phyloP scores from a whole-genome alignment of 345 rosid genomes.

The Erucastrum elatum region DNA sequence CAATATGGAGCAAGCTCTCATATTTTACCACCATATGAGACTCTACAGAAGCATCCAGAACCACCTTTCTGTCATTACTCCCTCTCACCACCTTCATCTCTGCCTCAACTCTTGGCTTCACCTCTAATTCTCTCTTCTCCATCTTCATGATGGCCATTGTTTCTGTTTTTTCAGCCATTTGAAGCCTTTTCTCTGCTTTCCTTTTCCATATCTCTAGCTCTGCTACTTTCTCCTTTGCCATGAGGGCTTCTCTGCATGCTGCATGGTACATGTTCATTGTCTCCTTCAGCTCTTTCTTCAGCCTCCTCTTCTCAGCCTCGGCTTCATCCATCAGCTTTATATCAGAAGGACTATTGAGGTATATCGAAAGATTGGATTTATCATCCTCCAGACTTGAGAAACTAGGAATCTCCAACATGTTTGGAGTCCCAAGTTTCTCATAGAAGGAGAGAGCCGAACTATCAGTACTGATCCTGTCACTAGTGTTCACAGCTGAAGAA shows the following conservation, averaged over 20 bases:
- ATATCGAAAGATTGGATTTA: constrained; percentile 14
- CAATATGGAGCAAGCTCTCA: constrained; percentile 44
- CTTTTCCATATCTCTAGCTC: constrained; percentile 55
- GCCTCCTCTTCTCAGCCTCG: constrained; percentile 46
- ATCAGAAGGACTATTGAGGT: constrained; percentile 20
- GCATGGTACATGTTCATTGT: constrained; percentile 64
- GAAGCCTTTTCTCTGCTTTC: constrained; percentile 47
- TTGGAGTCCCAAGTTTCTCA: constrained; percentile 44
- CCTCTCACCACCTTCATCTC: constrained; percentile 34
- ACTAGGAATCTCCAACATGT: constrained; percentile 28
- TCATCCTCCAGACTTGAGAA: constrained; percentile 7
- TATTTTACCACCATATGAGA: constrained; percentile 33
- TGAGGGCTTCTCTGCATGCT: constrained; percentile 69
- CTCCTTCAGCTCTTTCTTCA: constrained; percentile 56
- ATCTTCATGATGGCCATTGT: constrained; percentile 42
- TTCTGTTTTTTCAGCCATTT: constrained; percentile 39
- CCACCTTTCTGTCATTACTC: constrained; percentile 31
- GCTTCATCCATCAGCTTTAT: constrained; percentile 36
- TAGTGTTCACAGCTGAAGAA: not conserved
- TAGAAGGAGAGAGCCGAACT: constrained; percentile 50
- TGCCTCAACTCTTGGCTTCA: constrained; percentile 35
- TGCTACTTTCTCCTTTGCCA: constrained; percentile 54
- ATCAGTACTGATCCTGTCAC: constrained; percentile 48
- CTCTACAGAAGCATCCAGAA: constrained; percentile 23
- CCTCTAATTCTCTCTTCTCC: constrained; percentile 48